These are phyloP conservation scores for Cercophora sp. DNA, from an alignment of 495 filamentous ascomycete genomes.

Conservation along the genomic window DNA sequence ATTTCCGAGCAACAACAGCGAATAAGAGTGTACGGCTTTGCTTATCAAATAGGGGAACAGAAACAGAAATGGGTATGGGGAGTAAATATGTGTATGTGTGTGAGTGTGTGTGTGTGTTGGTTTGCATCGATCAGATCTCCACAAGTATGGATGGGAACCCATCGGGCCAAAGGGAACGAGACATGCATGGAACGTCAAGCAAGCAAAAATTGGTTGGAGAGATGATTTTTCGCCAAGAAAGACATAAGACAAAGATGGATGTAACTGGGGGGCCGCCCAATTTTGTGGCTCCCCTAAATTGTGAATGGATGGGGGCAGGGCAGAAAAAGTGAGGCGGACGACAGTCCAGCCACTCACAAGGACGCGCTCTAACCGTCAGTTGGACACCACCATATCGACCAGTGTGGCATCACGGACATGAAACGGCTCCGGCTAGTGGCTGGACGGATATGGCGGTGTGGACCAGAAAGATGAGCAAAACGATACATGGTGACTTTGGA, in stretches of 20 bases:
- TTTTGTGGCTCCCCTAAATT: slow-evolving; percentile 7
- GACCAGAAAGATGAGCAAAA: slow-evolving; percentile 7
- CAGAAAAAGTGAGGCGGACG: slow-evolving; percentile 30
- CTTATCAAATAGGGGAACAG: not conserved
- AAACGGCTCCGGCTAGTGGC: slow-evolving; percentile 17
- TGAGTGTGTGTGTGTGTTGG: not conserved
- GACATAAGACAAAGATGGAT: too few species aligned
- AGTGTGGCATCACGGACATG: slow-evolving; percentile 13
- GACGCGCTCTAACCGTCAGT: not conserved
- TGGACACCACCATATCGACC: slow-evolving; percentile 15
- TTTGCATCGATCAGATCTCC: not conserved
- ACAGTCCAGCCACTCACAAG: slow-evolving; percentile 20
- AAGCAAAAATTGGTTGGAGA: too few species aligned
- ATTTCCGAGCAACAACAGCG: too few species aligned
- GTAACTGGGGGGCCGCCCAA: too few species aligned
- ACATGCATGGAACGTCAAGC: not conserved
- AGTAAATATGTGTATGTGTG: not conserved
- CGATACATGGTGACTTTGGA: slow-evolving; percentile 15
- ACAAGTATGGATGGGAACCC: not conserved
- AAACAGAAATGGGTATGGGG: not conserved
- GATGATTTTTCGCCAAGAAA: too few species aligned
- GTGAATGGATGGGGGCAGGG: slow-evolving; percentile 10
- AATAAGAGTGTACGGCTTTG: slow-evolving; percentile 10
- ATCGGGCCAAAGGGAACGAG: not conserved
- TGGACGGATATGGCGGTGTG: slow-evolving; percentile 23